A percentile compares a stretch with the other conserved stretches of the same genome.
phyloP scores from a whole-genome alignment of 2,329 filamentous ascomycete species.

The Diaporthe batatas region DNA sequence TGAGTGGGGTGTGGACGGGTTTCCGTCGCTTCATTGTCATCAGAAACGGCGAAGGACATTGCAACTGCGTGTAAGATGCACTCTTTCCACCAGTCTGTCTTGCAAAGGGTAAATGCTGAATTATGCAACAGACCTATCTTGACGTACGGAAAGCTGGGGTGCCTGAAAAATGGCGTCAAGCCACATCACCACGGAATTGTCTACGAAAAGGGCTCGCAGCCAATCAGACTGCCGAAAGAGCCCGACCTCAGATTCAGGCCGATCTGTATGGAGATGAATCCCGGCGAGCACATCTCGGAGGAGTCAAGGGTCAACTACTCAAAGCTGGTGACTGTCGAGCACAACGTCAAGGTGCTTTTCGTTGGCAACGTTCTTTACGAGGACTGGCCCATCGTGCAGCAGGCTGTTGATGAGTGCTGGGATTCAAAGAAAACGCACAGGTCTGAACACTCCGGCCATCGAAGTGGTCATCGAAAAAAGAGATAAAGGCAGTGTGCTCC shows the following conservation, averaged over 20 bases:
- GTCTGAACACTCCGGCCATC: background rate
- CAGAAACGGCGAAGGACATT: conserved; percentile 64
- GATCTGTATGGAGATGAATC: conserved; percentile 59
- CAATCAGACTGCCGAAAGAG: conserved; percentile 56
- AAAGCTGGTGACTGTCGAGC: conserved; percentile 69
- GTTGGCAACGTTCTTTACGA: conserved; percentile 61
- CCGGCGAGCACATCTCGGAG: conserved; percentile 60
- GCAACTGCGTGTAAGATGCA: conserved; percentile 66
- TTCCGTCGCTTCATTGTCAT: conserved; percentile 69
- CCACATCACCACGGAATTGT: conserved; percentile 67
- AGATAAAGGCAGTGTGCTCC: conserved; percentile 12
- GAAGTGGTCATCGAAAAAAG: conserved; percentile 18
- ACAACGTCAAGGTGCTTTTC: conserved; percentile 70
- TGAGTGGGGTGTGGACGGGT: conserved; percentile 59
- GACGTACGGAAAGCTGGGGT: conserved; percentile 67
- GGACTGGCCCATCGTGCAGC: conserved; percentile 57
- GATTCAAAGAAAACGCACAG: conserved; percentile 16
- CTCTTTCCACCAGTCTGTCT: background rate
- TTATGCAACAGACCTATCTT: conserved; percentile 62
- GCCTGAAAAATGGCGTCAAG: conserved; percentile 66
- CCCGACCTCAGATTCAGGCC: conserved; percentile 62
- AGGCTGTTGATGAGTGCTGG: conserved; percentile 53
- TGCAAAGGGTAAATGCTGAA: background rate
- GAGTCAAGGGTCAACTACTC: conserved; percentile 71
- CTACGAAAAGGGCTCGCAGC: conserved; percentile 52